Base-by-base conservation (phyloP, 306 rosid species). In the Abrus precatorius region DNA sequence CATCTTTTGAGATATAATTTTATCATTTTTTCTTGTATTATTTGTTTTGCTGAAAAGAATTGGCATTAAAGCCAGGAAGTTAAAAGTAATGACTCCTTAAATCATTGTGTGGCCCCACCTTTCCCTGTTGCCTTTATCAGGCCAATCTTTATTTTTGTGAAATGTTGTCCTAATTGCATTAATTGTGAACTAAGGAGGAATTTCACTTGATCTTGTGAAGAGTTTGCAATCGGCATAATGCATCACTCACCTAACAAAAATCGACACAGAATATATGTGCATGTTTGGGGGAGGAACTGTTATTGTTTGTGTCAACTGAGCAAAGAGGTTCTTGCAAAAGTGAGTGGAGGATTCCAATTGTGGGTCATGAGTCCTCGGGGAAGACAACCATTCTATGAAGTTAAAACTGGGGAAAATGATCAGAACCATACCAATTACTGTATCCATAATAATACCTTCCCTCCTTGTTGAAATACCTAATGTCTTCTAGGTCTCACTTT, bases 371-470 rank as follows among this genome's bases (percentile, higher is more conserved):
- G 20, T 20, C 20, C 20, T 20, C 20, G 20, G 20, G 20, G 20
- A 20, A 20, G 88, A 86, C 88, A 20, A 80, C 91, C 69, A 86
- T 82, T 62, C 70, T 88, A 6, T 88, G 74, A 82, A 90, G 87
- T 82, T 86, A 0, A 86, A 84, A 68, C 64, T 83, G 30, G 90
- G 93, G 0, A 20, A 20, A 20, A 20, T 0, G 20, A 20, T 20
- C 20, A 20, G 20, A 20, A 20, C 20, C 20, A 20, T 20, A 20
- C 20, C 20, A 20, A 20, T 20, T 20, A 20, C 20, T 20, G 20
- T 20, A 20, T 20, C 0, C 20, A 20, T 0, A 20, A 20, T 20
- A 20, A 20, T 20, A 20, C 20, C 20, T 20, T 20, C 20, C 20
- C 20, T 20, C 20, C 20, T 20, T 20, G 20, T 20, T 20, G 20